phyloP scores from a whole-genome alignment of 2,329 filamentous ascomycete genomes.

The Rugonectria rugulosa region DNA sequence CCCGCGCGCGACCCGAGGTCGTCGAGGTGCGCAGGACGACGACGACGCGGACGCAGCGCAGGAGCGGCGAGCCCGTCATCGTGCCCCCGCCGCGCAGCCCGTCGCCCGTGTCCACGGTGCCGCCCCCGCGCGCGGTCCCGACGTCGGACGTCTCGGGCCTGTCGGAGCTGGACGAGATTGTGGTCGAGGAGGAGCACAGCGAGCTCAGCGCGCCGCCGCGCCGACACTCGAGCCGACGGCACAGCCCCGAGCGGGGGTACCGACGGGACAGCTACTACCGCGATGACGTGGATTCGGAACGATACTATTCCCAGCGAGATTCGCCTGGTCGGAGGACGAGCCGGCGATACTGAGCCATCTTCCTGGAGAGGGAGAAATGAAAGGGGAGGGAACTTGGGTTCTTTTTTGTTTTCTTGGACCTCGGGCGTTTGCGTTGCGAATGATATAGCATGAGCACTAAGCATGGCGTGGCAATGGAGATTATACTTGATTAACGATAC shows the following conservation, averaged over 20 bases:
- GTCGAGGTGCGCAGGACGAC: conserved; percentile 36
- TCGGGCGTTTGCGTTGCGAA: too few relatives aligned
- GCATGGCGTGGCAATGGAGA: neutral
- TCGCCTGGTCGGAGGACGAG: conserved; percentile 33
- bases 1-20: conserved; percentile 38
- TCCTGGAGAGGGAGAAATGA: too few relatives aligned
- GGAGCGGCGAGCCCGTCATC: conserved; percentile 32
- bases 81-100: conserved; percentile 37
- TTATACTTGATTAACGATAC: neutral
- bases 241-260: conserved; percentile 28
- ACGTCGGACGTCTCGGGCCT: conserved; percentile 38
- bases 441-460: too few relatives aligned
- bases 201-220: conserved; percentile 31
- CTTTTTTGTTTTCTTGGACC: neutral
- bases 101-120: conserved; percentile 30
- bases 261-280: conserved; percentile 35
- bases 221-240: conserved; percentile 30
- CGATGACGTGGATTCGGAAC: conserved; percentile 20
- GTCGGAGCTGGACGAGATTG: conserved; percentile 48
- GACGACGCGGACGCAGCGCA: conserved; percentile 22
- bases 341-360: conserved; percentile 24
- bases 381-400: neutral
- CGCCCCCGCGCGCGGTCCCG: conserved; percentile 39
- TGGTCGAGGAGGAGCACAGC: conserved; percentile 47
- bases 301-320: conserved; percentile 33